Conservation (phyloP, 495 filamentous ascomycete genomes). For the Ascodesmis nigricans region DNA sequence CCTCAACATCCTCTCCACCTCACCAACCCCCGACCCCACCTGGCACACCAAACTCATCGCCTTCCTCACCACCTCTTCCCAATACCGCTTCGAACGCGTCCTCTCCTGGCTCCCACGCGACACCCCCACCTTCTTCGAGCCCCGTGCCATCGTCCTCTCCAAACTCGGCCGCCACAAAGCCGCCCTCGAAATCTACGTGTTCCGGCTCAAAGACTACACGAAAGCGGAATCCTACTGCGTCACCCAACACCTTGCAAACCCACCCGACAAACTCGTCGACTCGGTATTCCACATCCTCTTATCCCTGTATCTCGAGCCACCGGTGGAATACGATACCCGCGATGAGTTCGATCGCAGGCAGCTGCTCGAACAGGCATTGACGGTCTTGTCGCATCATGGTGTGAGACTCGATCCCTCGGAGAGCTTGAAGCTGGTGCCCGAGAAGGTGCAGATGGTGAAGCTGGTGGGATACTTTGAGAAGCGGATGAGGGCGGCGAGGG, state of each 20-base stretch:
- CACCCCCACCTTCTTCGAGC: constrained; percentile 71
- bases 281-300: constrained; percentile 83
- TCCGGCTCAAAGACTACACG: constrained; percentile 61
- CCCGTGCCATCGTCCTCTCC: constrained; percentile 73
- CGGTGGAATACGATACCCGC: constrained; percentile 40
- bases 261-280: constrained; percentile 24
- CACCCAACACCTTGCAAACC: constrained; percentile 39
- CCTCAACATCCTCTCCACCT: constrained; percentile 27
- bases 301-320: constrained; percentile 72
- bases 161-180: constrained; percentile 93
- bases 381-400: constrained; percentile 75
- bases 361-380: constrained; percentile 57
- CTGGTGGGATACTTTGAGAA: constrained; percentile 84
- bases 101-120: constrained; percentile 55
- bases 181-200: constrained; percentile 88
- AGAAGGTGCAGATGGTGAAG: constrained; percentile 48
- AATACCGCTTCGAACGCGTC: constrained; percentile 60
- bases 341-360: no score
- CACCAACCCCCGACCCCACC: background rate
- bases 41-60: constrained; percentile 32
- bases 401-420: constrained; percentile 71
- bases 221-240: constrained; percentile 98
- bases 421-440: constrained; percentile 68
- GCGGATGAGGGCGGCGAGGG: constrained; percentile 70
- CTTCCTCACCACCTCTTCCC: constrained; percentile 52